phyloP scores from a whole-genome alignment of 2,329 filamentous ascomycete species.

The Diplocarpon mali region DNA sequence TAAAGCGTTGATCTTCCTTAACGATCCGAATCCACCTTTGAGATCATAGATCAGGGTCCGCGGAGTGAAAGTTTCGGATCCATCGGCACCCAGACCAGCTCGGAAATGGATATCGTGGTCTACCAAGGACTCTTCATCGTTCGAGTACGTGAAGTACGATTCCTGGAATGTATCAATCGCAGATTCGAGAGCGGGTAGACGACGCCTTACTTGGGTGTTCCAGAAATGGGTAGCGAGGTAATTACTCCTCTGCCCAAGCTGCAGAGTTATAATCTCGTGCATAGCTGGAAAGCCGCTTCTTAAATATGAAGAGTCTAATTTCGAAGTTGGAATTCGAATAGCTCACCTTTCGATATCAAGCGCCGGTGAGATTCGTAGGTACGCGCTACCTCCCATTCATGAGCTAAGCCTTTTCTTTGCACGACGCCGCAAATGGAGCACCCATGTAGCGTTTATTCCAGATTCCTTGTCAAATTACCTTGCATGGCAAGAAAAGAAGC shows the following conservation, averaged over 20 bases:
- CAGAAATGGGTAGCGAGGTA: slow-evolving; percentile 94
- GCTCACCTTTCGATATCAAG: no score
- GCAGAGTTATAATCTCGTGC: slow-evolving; percentile 91
- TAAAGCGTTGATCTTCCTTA: slow-evolving; percentile 78
- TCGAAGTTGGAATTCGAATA: no score
- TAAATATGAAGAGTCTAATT: no score
- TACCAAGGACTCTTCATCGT: slow-evolving; percentile 53
- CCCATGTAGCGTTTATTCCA: no score
- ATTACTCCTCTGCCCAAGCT: slow-evolving; percentile 87
- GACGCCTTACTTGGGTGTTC: slow-evolving; percentile 65
- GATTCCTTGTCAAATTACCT: no score
- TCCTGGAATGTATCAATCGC: slow-evolving; percentile 46
- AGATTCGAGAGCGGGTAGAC: not conserved
- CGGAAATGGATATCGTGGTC: slow-evolving; percentile 86
- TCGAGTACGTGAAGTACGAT: slow-evolving; percentile 87
- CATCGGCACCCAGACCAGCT: slow-evolving; percentile 69
- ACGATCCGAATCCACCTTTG: slow-evolving; percentile 82
- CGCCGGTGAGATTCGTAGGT: no score
- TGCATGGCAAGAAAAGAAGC: no score
- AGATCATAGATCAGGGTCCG: slow-evolving; percentile 89
- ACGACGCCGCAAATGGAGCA: no score
- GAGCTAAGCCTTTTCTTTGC: no score
- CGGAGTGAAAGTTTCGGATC: slow-evolving; percentile 83
- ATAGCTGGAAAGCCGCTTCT: slow-evolving; percentile 36
- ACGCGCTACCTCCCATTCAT: no score